Evolutionary conservation across 768 basidiomycete species (phyloP), one percentile per base, ranked within the genome.

Genomic region (Floccularia luteovirens): DNA sequence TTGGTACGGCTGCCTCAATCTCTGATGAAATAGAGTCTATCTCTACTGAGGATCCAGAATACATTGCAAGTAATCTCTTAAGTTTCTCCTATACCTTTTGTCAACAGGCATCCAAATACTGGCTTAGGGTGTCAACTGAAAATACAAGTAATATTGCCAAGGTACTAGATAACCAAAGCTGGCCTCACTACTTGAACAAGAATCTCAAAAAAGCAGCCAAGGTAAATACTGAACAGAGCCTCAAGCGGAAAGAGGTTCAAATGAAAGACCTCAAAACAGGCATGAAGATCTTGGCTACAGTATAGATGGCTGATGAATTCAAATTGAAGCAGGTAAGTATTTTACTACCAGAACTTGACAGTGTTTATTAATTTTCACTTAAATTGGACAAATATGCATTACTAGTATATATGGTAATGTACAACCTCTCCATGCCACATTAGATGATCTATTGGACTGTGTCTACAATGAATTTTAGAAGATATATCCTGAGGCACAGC

Each of bases 201-300:
- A 43, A 43, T 24, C 37, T 38, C 5, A 33, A 31, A 24, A 24
- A 13, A 19, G 42, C 36, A 5, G 19, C 8, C n/a, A 27, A 16
- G 28, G 24, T 30, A 14, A n/a, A 21, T 6, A 16, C 16, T 8
- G 27, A 28, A 14, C 2, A 36, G 20, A 43, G 38, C 22, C 21
- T 12, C 16, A 31, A 23, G 17, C 7, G 5, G 8, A 36, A 43
- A 20, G 37, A 43, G 30, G 36, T 36, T 17, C 37, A 43, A 14
- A 14, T 43, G 8, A 2, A 23, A 19, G 42, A 38, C 17, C 16
- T 10, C 5, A 36, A 36, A 3, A 43, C 38, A 13, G 24, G 37
- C n/a, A n/a, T n/a, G n/a, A n/a, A n/a, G 12, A 20, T 43, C 19
- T 19, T 19, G 2, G 42, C 42, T 10, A 11, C 19, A 11, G 25